These are phyloP conservation scores for Sordariomycetes sp. DNA, from an alignment of 2,329 filamentous ascomycete genomes.

Conservation along the genomic window DNA sequence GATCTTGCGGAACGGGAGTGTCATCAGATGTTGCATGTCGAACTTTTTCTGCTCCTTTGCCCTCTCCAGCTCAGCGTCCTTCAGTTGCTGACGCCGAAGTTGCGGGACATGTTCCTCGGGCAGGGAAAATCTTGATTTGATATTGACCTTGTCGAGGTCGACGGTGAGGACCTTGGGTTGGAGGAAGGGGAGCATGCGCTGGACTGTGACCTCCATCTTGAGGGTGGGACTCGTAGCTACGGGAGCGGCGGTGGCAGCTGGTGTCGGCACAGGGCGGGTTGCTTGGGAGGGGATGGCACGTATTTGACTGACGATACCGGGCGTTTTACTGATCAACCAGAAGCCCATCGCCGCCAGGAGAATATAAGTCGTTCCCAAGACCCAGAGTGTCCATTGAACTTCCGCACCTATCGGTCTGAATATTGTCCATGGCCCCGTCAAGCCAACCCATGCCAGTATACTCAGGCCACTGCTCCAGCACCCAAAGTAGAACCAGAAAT, in stretches of 20 bases:
- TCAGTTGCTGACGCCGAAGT: slow-evolving; percentile 16
- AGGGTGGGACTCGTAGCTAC: slow-evolving; percentile 19
- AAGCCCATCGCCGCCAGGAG: slow-evolving; percentile 51
- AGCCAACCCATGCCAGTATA: slow-evolving; percentile 22
- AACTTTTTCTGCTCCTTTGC: slow-evolving; percentile 30
- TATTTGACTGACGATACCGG: slow-evolving; percentile 48
- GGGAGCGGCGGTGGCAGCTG: slow-evolving; percentile 7
- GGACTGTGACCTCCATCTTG: slow-evolving; percentile 42
- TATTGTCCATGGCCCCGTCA: slow-evolving; percentile 32
- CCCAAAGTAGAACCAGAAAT: slow-evolving; percentile 52
- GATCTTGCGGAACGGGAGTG: slow-evolving; percentile 45
- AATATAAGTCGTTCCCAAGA: slow-evolving; percentile 49
- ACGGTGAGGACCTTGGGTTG: slow-evolving; percentile 31
- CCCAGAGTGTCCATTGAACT: slow-evolving; percentile 46
- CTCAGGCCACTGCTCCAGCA: slow-evolving; percentile 45
- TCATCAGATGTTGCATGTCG: slow-evolving; percentile 46
- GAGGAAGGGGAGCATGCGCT: slow-evolving; percentile 39
- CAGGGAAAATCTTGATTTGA: slow-evolving; percentile 27
- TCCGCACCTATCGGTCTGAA: no score
- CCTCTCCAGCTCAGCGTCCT: slow-evolving; percentile 22
- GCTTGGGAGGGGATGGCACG: slow-evolving; percentile 36
- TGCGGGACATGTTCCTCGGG: slow-evolving; percentile 26
- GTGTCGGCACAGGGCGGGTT: slow-evolving; percentile 5
- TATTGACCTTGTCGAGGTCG: slow-evolving; percentile 19
- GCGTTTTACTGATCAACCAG: slow-evolving; percentile 48